Percentiles rank a stretch among this genome's conserved stretches.
These are phyloP conservation scores for barrel medic (Medicago truncatula) DNA, from an alignment of 306 rosid species.

Conservation along the genomic window DNA sequence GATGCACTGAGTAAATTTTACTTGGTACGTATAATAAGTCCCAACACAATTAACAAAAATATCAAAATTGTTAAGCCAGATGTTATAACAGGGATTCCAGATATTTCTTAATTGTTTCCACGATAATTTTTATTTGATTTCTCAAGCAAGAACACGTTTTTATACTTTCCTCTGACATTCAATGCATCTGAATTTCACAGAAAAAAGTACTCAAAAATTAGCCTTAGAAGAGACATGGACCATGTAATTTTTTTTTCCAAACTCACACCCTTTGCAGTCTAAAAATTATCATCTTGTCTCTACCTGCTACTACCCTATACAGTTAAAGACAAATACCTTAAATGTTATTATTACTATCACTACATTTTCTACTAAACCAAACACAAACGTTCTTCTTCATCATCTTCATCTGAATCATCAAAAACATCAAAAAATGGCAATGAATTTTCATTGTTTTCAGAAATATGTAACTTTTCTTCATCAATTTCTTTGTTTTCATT, in stretches of 20 bases:
- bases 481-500: neutral
- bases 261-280: no score
- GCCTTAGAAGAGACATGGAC: neutral
- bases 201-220: neutral
- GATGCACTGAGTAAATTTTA: no score
- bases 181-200: slow-evolving; percentile 8
- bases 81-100: no score
- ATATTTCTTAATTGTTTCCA: no score
- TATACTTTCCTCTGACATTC: neutral
- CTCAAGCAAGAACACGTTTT: neutral
- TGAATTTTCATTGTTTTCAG: slow-evolving; percentile 52
- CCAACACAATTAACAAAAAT: no score
- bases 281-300: slow-evolving; percentile 41
- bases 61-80: no score
- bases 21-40: no score
- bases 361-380: slow-evolving; percentile 35
- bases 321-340: slow-evolving; percentile 48
- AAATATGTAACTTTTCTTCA: slow-evolving; percentile 42
- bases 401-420: slow-evolving; percentile 31
- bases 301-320: slow-evolving; percentile 48
- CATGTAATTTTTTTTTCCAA: no score
- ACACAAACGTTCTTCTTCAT: slow-evolving; percentile 38
- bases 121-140: no score
- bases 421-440: slow-evolving; percentile 7
- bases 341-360: neutral